Base-by-base conservation (phyloP, 345 rosid species). In the Gossypium herbaceum region DNA sequence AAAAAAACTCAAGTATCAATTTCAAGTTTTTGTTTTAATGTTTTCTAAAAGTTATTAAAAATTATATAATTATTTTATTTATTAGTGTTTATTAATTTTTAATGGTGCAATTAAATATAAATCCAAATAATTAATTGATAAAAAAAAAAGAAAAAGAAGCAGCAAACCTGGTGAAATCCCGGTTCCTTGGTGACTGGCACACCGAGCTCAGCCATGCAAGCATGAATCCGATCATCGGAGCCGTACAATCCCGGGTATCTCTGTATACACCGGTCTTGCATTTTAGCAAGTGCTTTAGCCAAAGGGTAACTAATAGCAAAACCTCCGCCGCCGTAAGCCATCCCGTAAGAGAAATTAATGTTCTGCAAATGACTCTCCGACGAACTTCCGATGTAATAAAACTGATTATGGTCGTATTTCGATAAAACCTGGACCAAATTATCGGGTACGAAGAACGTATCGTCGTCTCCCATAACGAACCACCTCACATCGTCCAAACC, bases 311-410 rank as follows among this genome's bases (percentile, higher is more conserved):
- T 90, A 2, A 92, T 88, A 13, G 94, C 94, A 9, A 94, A 92
- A 5, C 97, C 96, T n/a, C 97, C 98, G 15, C 98, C 98, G 9
- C 98, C 97, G 29, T 85, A 94, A 16, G 91, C 96, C 97, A 94
- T 94, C 3, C 85, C 87, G 48, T 88, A 89, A 0, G 88, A 86
- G 73, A 92, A 94, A 12, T 77, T 71, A 1, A 92, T 68, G 74
- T 92, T 92, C 85, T 94, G 98, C 16, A 82, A 43, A 62, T 94
- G 97, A 78, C 90, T 88, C 82, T 94, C 94, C n/a, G 97, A 90
- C 0, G 86, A 75, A 61, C 88, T 82, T 55, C 97, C 97, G 3
- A 92, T 85, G 72, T 91, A 94, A 75, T 90, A 90, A 48, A 71
- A 85, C 75, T 88, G 88, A 2, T 80, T 77, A 19, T 94, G 92